phyloP scores from a whole-genome alignment of 345 rosid species.

The Bruguiera parviflora region DNA sequence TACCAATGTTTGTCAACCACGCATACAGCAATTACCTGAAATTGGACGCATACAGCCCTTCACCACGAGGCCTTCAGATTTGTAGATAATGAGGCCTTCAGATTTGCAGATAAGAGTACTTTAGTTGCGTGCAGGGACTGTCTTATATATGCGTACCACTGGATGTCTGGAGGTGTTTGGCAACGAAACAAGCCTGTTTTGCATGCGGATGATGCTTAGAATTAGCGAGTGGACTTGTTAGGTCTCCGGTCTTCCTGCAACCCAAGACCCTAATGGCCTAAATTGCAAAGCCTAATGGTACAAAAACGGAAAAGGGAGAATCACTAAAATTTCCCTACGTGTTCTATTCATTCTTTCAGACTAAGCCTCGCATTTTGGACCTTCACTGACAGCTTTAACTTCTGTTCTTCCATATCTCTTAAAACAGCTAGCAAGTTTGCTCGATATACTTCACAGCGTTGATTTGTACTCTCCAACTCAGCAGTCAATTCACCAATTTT shows the following conservation, averaged over 20 bases:
- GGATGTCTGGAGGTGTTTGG: too few relatives aligned
- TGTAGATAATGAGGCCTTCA: too few relatives aligned
- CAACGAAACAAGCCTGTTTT: too few relatives aligned
- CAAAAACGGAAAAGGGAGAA: too few relatives aligned
- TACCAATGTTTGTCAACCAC: slow-evolving; percentile 21
- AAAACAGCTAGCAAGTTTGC: slow-evolving; percentile 59
- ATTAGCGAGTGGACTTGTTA: too few relatives aligned
- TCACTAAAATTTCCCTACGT: not conserved
- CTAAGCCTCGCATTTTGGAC: slow-evolving; percentile 80
- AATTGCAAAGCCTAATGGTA: too few relatives aligned
- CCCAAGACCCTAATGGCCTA: too few relatives aligned
- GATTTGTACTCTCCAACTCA: slow-evolving; percentile 60
- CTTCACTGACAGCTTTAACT: slow-evolving; percentile 73
- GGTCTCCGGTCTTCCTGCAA: too few relatives aligned
- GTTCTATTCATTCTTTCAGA: slow-evolving; percentile 52
- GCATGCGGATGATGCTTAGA: too few relatives aligned
- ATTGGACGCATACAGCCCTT: slow-evolving; percentile 49
- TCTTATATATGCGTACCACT: too few relatives aligned
- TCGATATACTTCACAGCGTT: slow-evolving; percentile 68
- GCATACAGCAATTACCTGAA: slow-evolving; percentile 37
- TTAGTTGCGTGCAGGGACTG: too few relatives aligned
- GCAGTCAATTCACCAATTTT: slow-evolving; percentile 53
- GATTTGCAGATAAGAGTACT: slow-evolving; percentile 51
- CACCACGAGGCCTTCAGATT: slow-evolving; percentile 64
- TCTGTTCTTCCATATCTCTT: slow-evolving; percentile 87